A percentile compares a stretch with the other conserved stretches of the same genome.
Conservation (phyloP, 2,329 filamentous ascomycete species). For the Hypoxylon sp. region DNA sequence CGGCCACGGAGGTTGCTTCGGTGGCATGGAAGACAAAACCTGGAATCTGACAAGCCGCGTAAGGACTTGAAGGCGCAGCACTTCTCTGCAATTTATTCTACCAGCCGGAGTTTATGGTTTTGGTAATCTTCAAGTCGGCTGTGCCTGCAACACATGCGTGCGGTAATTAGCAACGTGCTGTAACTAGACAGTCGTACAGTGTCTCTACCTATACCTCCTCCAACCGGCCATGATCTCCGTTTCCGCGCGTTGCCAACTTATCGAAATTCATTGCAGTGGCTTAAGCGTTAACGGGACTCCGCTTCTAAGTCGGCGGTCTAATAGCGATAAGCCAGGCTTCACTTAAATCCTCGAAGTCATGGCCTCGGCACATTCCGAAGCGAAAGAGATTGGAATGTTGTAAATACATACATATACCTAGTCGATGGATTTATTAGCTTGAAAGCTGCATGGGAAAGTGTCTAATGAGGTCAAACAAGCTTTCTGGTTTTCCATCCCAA, state of each 20-base stretch:
- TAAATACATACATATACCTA: not conserved
- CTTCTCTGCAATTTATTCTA: constrained; percentile 10
- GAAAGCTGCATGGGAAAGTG: not conserved
- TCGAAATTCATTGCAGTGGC: constrained; percentile 5
- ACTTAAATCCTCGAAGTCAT: constrained; percentile 3
- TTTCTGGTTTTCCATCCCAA: constrained; percentile 26
- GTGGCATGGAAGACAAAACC: constrained; percentile 21
- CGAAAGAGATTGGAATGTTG: not conserved
- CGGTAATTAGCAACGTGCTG: constrained; percentile 8
- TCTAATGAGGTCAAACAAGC: constrained; percentile 20
- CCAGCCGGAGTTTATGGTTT: constrained; percentile 32
- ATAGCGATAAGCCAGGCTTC: constrained; percentile 6
- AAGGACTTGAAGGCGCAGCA: constrained; percentile 33
- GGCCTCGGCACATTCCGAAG: constrained; percentile 12
- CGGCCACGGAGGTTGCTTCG: constrained; percentile 17
- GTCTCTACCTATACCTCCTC: constrained; percentile 21
- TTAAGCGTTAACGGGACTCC: constrained; percentile 16
- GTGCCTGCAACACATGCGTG: constrained; percentile 9
- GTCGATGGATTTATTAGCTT: not conserved
- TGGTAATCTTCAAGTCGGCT: not conserved
- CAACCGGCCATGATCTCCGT: constrained; percentile 29
- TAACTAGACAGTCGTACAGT: constrained; percentile 23
- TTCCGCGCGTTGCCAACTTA: constrained; percentile 18
- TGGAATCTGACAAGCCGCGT: constrained; percentile 35
- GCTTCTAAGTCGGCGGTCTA: constrained; percentile 4